Evolutionary conservation across 2,329 filamentous ascomycete species (phyloP), one percentile per base, ranked within the genome.

Genomic region (Penicillium sp.): DNA sequence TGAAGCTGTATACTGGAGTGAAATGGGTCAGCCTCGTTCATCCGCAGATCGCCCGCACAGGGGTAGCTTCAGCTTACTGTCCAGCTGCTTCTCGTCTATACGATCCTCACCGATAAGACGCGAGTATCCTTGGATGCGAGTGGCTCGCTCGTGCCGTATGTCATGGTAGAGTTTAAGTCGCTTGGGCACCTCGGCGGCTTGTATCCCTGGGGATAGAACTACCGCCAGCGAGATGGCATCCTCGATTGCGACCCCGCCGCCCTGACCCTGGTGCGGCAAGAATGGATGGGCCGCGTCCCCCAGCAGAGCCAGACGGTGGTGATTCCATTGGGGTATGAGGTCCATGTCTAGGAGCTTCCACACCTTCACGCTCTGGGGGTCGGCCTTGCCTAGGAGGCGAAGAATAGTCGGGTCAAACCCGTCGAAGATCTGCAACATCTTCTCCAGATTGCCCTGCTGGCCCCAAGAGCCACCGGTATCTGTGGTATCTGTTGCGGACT

Each of bases 281-380:
- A 89, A 88, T 0, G 87, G 86, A 67, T 90, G 87, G 0, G 85
- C 87, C 0, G 87, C 85, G 66, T 90, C 87, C 0, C 87, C 87
- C 0, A 90, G 70, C 0, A 89, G 69, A 1, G 79, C 84, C 19
- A 88, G 67, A 5, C 76, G 78, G 0, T 72, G 81, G 2, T 81
- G 78, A 0, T 77, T 74, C 82, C 82, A 90, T 0, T 72, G 77
- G 0, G 81, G 78, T 16, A 89, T 69, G 1, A 78, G 72, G 4
- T 83, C 79, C 82, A 88, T 87, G 60, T 90, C 87, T 4, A 86
- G 68, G 1, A 88, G 70, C 23, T 78, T 80, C 84, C 84, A 88
- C 0, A 84, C 72, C 53, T 82, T 84, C 21, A 86, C 65, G 0
- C 74, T 75, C 0, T 73, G 66, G 0, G 75, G 70, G n/a, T 81